These are phyloP conservation scores for Micractinium sp. DNA, from an alignment of 139 green algal genomes.

Conservation along the genomic window DNA sequence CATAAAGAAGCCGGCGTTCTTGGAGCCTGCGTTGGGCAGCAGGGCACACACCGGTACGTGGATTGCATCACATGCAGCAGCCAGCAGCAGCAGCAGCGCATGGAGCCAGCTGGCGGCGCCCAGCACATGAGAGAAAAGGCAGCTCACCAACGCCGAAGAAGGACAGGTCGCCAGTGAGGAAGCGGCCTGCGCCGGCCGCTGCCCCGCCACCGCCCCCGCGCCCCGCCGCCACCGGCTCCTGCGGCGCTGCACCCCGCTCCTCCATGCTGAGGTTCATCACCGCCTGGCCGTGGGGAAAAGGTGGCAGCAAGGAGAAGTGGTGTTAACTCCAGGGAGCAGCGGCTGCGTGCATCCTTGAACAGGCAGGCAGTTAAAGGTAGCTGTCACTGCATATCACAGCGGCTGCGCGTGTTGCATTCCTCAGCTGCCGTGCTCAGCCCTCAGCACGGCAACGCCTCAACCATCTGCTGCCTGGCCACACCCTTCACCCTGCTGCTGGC, in stretches of 20 bases:
- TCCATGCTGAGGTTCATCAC: constrained; percentile 89
- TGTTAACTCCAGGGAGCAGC: no score
- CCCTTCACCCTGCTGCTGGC: background rate
- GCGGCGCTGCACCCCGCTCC: constrained; percentile 64
- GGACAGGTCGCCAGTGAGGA: constrained; percentile 78
- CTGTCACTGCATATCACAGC: background rate
- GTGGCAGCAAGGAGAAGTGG: background rate
- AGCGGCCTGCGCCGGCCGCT: constrained; percentile 44
- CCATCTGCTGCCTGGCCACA: background rate
- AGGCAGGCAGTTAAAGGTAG: background rate
- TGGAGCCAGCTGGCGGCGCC: background rate
- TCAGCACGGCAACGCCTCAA: background rate
- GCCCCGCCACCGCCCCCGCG: constrained; percentile 4
- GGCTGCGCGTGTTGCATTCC: no score
- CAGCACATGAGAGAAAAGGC: no score
- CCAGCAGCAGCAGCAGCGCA: background rate
- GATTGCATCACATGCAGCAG: background rate
- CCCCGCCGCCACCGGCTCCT: constrained; percentile 34
- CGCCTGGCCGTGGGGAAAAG: constrained; percentile 32
- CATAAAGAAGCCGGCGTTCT: constrained; percentile 88
- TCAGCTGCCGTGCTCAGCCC: background rate
- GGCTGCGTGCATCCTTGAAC: no score
- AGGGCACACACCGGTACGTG: background rate
- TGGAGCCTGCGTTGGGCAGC: constrained; percentile 54
- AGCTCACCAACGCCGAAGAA: constrained; percentile 72